Evolutionary conservation across 2,329 filamentous ascomycete genomes (phyloP), one percentile per base, ranked within the genome.

Genomic region (Cytospora mali): DNA sequence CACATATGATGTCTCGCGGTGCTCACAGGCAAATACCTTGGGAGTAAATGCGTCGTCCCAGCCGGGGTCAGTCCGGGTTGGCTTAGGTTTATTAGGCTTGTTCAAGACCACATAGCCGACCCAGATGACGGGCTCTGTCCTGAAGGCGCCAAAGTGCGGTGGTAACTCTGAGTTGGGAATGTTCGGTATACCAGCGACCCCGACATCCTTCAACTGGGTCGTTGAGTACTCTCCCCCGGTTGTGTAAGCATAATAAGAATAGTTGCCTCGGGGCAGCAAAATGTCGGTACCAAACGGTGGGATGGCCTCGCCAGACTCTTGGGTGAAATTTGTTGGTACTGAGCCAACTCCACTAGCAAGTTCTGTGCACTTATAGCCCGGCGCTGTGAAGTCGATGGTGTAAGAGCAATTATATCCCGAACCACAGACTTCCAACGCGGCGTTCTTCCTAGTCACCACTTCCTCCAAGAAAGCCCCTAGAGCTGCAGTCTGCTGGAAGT

Each of bases 341-440:
- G 73, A 71, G 10, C 68, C 69, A 1, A 70, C 66, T 7, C 72
- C 73, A 31, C 68, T 72, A 6, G 73, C 72, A 5, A 74, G 28
- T 54, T 75, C 70, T 1, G 68, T 64, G 66, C 77, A 79, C 60
- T 76, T 74, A 68, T 79, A 79, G 1, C 75, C 77, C 0, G 77
- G 76, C 1, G 68, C 77, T 13, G 68, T 69, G 53, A 78, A 79
- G 2, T 71, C 68, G 54, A 77, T 67, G 1, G 62, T 68, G 64
- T 75, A 79, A 5, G 73, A 74, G 65, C 77, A 79, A 55, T 79
- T 78, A 71, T 73, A 78, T 6, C 75, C 74, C 0, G 64, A 53
- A 18, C 74, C 73, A 57, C 76, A 77, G 0, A 76, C 74, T 29
- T 74, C 69, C 25, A 72, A 67, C 11, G 75, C 72, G 9, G 73